These are phyloP conservation scores for Friedmanniomyces simplex DNA, from an alignment of 495 filamentous ascomycete species.

Conservation along the genomic window DNA sequence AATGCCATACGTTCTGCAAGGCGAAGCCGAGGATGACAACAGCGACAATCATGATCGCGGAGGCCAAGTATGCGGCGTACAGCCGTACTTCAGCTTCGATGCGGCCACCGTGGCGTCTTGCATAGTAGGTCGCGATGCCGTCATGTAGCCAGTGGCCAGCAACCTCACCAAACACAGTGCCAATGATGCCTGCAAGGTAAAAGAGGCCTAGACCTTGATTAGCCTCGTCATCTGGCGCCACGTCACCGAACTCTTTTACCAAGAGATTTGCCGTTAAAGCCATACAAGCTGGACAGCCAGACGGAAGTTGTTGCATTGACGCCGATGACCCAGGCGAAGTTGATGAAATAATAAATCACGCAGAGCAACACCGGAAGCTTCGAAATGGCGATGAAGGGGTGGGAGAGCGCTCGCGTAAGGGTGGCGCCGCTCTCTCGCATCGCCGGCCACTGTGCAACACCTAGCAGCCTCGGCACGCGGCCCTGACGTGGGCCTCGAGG, in stretches of 20 bases:
- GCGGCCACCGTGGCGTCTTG: constrained; percentile 6
- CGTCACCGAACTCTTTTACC: neutral
- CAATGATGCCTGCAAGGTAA: constrained; percentile 6
- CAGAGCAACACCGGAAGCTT: constrained; percentile 6
- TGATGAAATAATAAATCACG: constrained; percentile 13
- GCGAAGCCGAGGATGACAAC: constrained; percentile 5
- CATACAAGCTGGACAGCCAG: constrained; percentile 8
- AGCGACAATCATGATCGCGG: neutral
- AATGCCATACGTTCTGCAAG: constrained; percentile 7
- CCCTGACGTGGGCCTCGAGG: neutral
- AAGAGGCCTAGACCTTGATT: neutral
- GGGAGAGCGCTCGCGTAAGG: neutral
- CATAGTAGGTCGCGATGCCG: neutral
- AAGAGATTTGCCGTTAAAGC: constrained; percentile 8
- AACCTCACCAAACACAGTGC: constrained; percentile 4
- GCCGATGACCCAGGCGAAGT: constrained; percentile 14
- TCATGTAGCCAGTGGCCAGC: constrained; percentile 13
- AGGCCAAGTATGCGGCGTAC: constrained; percentile 4
- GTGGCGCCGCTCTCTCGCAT: neutral
- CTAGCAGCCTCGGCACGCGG: constrained; percentile 4
- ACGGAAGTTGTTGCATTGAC: constrained; percentile 11
- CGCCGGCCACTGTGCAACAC: constrained; percentile 1
- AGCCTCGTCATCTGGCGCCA: neutral
- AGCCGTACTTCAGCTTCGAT: constrained; percentile 12
- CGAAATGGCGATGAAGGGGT: constrained; percentile 3